phyloP scores from a whole-genome alignment of 768 basidiomycete genomes.

The Pleurotus tuber-regium region DNA sequence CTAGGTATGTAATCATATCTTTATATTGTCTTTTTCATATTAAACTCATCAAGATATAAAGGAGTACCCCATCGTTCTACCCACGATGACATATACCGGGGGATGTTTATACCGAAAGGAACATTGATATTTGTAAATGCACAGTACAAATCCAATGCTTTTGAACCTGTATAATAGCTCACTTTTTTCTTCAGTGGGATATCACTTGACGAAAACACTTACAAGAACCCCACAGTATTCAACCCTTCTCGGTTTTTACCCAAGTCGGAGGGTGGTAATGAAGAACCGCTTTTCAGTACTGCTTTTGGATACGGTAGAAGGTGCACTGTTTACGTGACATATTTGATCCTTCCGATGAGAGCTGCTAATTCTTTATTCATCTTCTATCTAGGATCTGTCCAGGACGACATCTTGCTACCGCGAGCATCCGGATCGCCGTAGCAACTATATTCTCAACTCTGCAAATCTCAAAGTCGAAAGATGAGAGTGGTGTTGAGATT shows the following conservation, averaged over 20 bases:
- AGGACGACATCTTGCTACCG: constrained; percentile 22
- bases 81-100: background rate
- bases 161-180: constrained; percentile 32
- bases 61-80: constrained; percentile 1
- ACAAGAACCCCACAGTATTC: no score
- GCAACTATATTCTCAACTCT: constrained; percentile 20
- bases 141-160: constrained; percentile 22
- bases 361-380: background rate
- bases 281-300: constrained; percentile 13
- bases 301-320: constrained; percentile 21
- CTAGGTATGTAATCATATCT: background rate
- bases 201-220: no score
- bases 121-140: background rate
- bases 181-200: background rate
- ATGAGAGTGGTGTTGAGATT: constrained; percentile 18
- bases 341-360: no score
- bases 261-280: constrained; percentile 19
- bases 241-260: no score
- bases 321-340: no score
- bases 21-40: background rate
- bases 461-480: constrained; percentile 14
- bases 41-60: background rate
- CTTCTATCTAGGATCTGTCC: constrained; percentile 21
- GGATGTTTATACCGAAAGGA: constrained; percentile 2
- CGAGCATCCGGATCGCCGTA: constrained; percentile 17